Conservation (phyloP, 2,329 filamentous ascomycete genomes). For the Onygena corvina region DNA sequence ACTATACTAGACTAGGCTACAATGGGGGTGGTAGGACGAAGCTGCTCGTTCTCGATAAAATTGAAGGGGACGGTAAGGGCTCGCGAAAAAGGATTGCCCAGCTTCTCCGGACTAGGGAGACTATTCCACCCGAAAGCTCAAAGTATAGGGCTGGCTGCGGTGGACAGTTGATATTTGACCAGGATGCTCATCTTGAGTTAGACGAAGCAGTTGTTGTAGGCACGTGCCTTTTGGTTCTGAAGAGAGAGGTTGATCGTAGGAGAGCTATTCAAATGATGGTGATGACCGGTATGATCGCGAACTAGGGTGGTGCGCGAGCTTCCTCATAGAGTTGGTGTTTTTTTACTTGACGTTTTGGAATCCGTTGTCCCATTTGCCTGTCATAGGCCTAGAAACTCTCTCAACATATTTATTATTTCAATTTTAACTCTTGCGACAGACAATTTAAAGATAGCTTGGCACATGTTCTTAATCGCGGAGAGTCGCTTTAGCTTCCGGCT, state of each 20-base stretch:
- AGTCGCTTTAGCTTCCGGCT: too few species aligned
- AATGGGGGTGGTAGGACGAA: slow-evolving; percentile 16
- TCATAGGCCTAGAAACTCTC: too few species aligned
- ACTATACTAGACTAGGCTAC: slow-evolving; percentile 40
- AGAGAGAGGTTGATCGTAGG: slow-evolving; percentile 52
- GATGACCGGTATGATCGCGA: slow-evolving; percentile 4
- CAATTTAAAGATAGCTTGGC: too few species aligned
- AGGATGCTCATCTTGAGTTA: slow-evolving; percentile 27
- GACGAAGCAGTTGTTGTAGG: slow-evolving; percentile 43
- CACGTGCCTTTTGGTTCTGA: slow-evolving; percentile 50
- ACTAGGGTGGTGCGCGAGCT: neutral
- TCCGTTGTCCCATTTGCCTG: too few species aligned
- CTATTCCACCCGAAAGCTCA: slow-evolving; percentile 31
- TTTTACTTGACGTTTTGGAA: neutral
- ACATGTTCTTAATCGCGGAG: too few species aligned
- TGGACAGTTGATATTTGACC: slow-evolving; percentile 42
- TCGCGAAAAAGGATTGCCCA: slow-evolving; percentile 25
- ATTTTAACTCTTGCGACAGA: too few species aligned
- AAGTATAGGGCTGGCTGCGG: slow-evolving; percentile 32
- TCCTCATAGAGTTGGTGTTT: neutral
- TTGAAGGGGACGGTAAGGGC: slow-evolving; percentile 7
- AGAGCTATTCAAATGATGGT: slow-evolving; percentile 41
- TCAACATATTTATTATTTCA: too few species aligned
- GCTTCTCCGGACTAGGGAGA: slow-evolving; percentile 30
- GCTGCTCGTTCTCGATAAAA: slow-evolving; percentile 21